Evolutionary conservation across 305 asterid species (phyloP), one percentile per base, ranked within the genome.

Genomic region (Petunia hybrid): DNA sequence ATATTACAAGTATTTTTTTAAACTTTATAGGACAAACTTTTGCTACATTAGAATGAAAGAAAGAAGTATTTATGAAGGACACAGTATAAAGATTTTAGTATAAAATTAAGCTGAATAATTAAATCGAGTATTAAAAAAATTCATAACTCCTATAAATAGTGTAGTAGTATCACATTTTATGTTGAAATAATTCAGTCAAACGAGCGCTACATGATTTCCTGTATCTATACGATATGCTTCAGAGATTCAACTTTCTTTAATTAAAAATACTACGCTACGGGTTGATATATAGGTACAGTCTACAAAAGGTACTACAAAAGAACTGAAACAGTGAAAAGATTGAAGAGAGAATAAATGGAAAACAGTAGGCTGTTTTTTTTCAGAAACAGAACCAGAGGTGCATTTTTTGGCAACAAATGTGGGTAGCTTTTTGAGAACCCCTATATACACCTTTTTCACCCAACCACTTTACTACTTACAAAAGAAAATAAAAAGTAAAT

Each of bases 311-410:
- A 4, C 53, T 57, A 36, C 42, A 7, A 79, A 46, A 53, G 53
- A 53, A 57, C 40, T 53, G 31, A 77, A 74, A 76, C 77, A 82
- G 82, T 82, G 87, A 82, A 82, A 80, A 80, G 71, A 63, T 41
- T 81, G 83, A 81, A 76, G 42, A 71, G 73, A 79, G 78, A 81
- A 78, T 51, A 81, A 82, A 63, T 66, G 83, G 77, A 64, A 73
- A 45, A 70, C 64, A 76, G 80, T 60, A 68, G 77, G 40, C 76
- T 57, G 39, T 48, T 61, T 75, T 85, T 78, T 16, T 74, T 62
- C 22, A 63, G 46, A 51, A 80, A 14, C 71, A 62, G 82, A 77
- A 60, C 73, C 79, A 55, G 62, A 81, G 45, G 64, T 36, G 78
- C 82, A 22, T 53, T 80, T 84, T 80, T 62, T 59, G 70, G 86